Base-by-base conservation (phyloP, 176 grass and related monocot genomes). In the Triticum turgidum region DNA sequence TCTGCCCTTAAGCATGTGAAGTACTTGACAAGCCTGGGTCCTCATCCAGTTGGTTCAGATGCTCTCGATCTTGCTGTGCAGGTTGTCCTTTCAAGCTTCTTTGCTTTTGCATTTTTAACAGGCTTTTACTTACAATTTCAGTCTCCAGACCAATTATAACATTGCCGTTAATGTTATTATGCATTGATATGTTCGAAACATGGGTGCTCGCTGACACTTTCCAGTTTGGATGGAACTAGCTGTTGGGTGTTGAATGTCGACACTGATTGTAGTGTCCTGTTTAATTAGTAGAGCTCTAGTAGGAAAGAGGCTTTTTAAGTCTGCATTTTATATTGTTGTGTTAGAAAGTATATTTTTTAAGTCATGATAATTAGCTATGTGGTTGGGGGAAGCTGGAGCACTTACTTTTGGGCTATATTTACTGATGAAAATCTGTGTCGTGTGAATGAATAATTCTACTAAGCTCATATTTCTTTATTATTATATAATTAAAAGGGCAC, bases 1-100 rank as follows among this genome's bases (percentile, higher is more conserved):
- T 99, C 94, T 7, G 92, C 97, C 3, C 86, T 96, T 78, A 77
- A 90, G 77, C 97, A 99, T 85, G 97, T 99, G 11, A 89, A 91
- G 37, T 87, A 91, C 80, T 91, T 99, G 83, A 87, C 97, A 79
- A 29, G 73, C 78, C 85, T 99, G 41, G 97, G 92, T 87, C 97
- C 97, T 88, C 97, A 94, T 88, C 92, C 97, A 59, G 97, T 99
- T 64, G 92, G 92, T 85, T 99, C 94, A n/a, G 90, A 96, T 61
- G 76, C 92, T 66, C 90, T 99, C 9, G 92, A 99, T 80, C 82
- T 85, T 79, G 97, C 97, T 88, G 63, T 96, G 0, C 78, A 96
- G 97, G 97, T 99, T 84, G 58, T 70, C 65, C 88, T 77, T 80
- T 83, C 67, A 67, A 65, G 21, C 64, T 80, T 33, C 15, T n/a